Percentiles rank a stretch among this genome's conserved stretches.
Evolutionary conservation across 768 basidiomycete genomes (phyloP).

Genomic region (Xanthoconium purpureum): DNA sequence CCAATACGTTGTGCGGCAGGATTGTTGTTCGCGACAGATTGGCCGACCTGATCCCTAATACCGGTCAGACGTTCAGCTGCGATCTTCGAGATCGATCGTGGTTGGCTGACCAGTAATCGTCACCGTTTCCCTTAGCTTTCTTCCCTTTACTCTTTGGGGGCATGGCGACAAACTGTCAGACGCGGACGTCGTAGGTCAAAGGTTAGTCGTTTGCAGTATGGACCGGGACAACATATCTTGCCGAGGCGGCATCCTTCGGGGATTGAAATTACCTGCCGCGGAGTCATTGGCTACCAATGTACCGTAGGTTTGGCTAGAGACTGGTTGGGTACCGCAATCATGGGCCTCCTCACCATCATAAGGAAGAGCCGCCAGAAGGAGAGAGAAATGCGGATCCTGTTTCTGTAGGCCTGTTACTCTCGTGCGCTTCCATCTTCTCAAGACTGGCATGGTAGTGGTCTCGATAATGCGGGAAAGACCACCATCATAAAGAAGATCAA

Average conservation of each 20-base stretch:
- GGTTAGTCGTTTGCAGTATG: background rate
- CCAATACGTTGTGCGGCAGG: conserved; percentile 26
- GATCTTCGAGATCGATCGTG: conserved; percentile 15
- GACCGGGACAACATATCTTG: conserved; percentile 9
- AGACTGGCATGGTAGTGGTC: conserved; percentile 55
- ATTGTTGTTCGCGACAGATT: conserved; percentile 47
- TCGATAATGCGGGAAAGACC: conserved; percentile 99
- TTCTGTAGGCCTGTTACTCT: conserved; percentile 57
- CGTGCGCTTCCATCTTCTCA: conserved; percentile 11
- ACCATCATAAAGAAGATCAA: conserved; percentile 95
- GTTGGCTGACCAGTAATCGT: conserved; percentile 67
- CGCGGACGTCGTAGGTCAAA: background rate
- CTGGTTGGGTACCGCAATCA: conserved; percentile 26
- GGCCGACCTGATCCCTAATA: conserved; percentile 63
- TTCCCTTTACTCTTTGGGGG: conserved; percentile 79
- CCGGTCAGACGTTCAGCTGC: conserved; percentile 11
- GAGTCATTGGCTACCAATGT: background rate
- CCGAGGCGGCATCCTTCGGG: conserved; percentile 14
- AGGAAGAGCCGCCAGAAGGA: conserved; percentile 94
- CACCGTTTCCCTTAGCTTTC: conserved; percentile 78
- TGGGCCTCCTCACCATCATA: conserved; percentile 97
- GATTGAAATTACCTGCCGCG: conserved; percentile 10
- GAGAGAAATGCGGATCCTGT: conserved; percentile 93
- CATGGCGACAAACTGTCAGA: conserved; percentile 15
- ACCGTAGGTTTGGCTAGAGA: background rate